Evolutionary conservation across 768 basidiomycete species (phyloP).

Genomic region (Pseudohyphozyma bogoriensis): DNA sequence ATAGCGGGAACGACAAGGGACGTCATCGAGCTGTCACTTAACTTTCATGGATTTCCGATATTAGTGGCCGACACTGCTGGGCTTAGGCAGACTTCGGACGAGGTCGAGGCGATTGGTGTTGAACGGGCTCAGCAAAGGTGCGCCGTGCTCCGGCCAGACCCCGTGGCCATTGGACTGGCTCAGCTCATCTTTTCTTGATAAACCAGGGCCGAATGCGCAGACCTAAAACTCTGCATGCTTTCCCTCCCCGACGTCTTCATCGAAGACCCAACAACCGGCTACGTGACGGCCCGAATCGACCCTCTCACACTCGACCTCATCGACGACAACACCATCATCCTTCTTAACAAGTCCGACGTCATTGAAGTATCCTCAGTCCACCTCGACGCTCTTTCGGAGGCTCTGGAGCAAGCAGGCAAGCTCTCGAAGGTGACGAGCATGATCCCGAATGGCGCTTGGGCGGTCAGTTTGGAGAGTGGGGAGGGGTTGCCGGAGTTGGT

Average conservation of each 20-base stretch:
- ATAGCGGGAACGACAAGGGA: constrained; percentile 85
- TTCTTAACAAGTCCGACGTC: constrained; percentile 68
- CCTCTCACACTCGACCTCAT: constrained; percentile 46
- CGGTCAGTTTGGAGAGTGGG: constrained; percentile 12
- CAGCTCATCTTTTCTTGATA: background rate
- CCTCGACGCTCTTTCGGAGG: background rate
- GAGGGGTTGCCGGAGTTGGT: constrained; percentile 10
- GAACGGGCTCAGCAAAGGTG: constrained; percentile 61
- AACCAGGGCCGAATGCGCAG: constrained; percentile 53
- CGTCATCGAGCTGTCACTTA: constrained; percentile 69
- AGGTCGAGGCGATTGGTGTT: constrained; percentile 72
- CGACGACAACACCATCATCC: constrained; percentile 51
- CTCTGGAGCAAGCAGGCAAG: background rate
- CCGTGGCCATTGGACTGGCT: background rate
- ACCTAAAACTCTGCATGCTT: constrained; percentile 69
- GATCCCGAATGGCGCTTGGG: background rate
- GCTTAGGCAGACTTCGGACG: constrained; percentile 54
- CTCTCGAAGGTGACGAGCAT: background rate
- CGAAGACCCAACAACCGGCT: background rate
- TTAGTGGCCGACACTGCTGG: constrained; percentile 80
- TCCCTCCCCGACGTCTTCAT: constrained; percentile 49
- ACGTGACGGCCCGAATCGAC: constrained; percentile 7
- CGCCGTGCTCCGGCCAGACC: constrained; percentile 32
- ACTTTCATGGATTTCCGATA: constrained; percentile 77
- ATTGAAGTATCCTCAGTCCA: background rate